These are phyloP conservation scores for Gossypium trilobum DNA, from an alignment of 441 rosid species.

Conservation along the genomic window DNA sequence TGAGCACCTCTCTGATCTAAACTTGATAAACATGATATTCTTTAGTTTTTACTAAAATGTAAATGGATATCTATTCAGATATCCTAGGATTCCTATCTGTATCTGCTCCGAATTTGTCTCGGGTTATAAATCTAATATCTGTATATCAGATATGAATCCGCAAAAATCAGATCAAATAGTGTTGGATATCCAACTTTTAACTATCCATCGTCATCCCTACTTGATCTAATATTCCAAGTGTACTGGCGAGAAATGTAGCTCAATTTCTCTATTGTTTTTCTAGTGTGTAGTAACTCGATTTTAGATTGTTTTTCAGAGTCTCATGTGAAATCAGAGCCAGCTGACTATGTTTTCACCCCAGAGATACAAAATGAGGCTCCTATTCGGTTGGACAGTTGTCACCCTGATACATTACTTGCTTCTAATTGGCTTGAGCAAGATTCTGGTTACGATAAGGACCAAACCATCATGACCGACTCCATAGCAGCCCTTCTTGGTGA, in stretches of 20 bases:
- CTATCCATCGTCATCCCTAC: neutral
- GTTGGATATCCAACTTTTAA: neutral
- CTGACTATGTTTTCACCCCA: conserved; percentile 40
- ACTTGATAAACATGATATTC: conserved; percentile 3
- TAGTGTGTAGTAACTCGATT: neutral
- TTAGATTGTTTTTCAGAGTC: conserved; percentile 22
- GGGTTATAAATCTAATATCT: neutral
- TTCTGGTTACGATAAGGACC: conserved; percentile 43
- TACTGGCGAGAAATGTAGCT: neutral
- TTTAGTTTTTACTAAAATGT: neutral
- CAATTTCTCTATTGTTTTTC: neutral
- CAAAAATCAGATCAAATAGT: neutral
- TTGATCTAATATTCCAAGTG: neutral
- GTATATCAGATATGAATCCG: neutral
- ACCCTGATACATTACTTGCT: conserved; percentile 58
- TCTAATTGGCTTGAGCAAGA: conserved; percentile 67
- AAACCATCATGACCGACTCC: conserved; percentile 45
- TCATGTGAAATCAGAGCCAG: conserved; percentile 45
- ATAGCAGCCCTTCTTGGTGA: conserved; percentile 63
- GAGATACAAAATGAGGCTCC: conserved; percentile 35
- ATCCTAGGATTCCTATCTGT: neutral
- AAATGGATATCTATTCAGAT: neutral
- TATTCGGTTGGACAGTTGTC: conserved; percentile 27
- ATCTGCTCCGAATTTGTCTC: no score
- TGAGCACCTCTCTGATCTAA: conserved; percentile 24